phyloP scores from a whole-genome alignment of 1,284 basidiomycete species.

The Moniliophthora roreri region DNA sequence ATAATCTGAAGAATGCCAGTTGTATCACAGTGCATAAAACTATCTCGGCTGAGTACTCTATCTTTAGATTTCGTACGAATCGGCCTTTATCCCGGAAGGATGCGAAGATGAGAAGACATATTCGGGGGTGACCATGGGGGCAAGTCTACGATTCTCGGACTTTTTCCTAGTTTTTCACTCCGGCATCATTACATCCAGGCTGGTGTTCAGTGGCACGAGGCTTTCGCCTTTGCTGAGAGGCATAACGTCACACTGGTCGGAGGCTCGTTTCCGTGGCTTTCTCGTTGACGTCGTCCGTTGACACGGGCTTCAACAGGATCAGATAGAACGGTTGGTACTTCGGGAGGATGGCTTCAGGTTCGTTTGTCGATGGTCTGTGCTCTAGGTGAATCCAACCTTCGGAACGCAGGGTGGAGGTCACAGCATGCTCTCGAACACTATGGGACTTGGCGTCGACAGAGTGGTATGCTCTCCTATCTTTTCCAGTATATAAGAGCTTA shows the following conservation, averaged over 20 bases:
- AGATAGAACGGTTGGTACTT: too few species aligned
- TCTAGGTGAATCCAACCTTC: slow-evolving; percentile 26
- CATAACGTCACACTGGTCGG: too few species aligned
- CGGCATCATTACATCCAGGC: slow-evolving; percentile 16
- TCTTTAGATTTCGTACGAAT: slow-evolving; percentile 8
- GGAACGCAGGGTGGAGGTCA: slow-evolving; percentile 42
- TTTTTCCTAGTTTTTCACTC: too few species aligned
- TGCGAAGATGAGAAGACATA: slow-evolving; percentile 6
- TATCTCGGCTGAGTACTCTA: not conserved
- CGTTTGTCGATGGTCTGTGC: slow-evolving; percentile 23
- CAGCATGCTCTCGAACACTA: slow-evolving; percentile 34
- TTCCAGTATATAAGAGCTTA: not conserved
- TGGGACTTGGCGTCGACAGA: slow-evolving; percentile 38
- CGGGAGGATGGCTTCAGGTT: slow-evolving; percentile 23
- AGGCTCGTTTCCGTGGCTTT: too few species aligned
- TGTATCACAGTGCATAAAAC: not conserved
- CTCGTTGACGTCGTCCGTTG: slow-evolving; percentile 5
- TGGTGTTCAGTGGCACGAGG: slow-evolving; percentile 15
- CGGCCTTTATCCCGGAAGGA: slow-evolving; percentile 15
- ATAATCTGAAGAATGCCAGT: not conserved
- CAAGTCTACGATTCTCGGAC: slow-evolving; percentile 16
- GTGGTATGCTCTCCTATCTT: slow-evolving; percentile 26
- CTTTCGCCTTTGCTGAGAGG: too few species aligned
- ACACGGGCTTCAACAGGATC: too few species aligned
- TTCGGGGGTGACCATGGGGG: slow-evolving; percentile 22